Conservation (phyloP, 2,329 filamentous ascomycete species). For the Claviceps fusiformis region DNA sequence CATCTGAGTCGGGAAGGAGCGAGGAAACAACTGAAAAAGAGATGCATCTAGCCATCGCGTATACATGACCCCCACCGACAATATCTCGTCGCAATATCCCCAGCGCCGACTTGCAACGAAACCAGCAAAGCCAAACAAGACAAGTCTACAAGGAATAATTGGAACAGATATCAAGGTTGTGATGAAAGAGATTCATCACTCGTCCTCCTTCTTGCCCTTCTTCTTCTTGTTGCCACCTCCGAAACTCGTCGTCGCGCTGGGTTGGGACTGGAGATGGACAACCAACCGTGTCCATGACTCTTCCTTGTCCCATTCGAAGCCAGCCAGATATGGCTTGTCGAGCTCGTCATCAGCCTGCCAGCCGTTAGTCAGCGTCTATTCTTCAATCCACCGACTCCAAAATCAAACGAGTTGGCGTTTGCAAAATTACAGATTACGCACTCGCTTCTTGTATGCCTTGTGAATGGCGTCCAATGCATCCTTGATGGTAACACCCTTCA, state of each 20-base stretch:
- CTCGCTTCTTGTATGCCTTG: conserved; percentile 95
- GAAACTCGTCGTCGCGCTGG: conserved; percentile 32
- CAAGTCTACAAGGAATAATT: conserved; percentile 23
- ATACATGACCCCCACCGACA: conserved; percentile 15
- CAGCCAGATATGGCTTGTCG: conserved; percentile 72
- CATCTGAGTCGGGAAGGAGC: conserved; percentile 4
- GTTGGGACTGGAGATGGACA: conserved; percentile 70
- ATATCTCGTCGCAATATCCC: conserved; percentile 32
- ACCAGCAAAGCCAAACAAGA: conserved; percentile 25
- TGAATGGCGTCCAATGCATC: conserved; percentile 90
- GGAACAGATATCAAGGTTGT: conserved; percentile 23
- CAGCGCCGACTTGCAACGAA: conserved; percentile 26
- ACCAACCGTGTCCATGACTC: conserved; percentile 80
- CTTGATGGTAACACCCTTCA: conserved; percentile 94
- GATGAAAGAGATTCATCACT: conserved; percentile 20
- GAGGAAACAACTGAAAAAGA: conserved; percentile 7
- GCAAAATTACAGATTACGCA: conserved; percentile 28
- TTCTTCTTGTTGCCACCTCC: conserved; percentile 46
- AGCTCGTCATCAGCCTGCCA: conserved; percentile 81
- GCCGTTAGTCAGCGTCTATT: neutral
- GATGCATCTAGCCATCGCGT: conserved; percentile 15
- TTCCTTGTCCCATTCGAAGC: conserved; percentile 93
- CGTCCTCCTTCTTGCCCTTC: conserved; percentile 55
- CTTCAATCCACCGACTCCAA: no score
- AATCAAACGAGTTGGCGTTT: neutral